phyloP scores from a whole-genome alignment of 2,329 filamentous ascomycete genomes.

The Trichoderma cornu-damae region DNA sequence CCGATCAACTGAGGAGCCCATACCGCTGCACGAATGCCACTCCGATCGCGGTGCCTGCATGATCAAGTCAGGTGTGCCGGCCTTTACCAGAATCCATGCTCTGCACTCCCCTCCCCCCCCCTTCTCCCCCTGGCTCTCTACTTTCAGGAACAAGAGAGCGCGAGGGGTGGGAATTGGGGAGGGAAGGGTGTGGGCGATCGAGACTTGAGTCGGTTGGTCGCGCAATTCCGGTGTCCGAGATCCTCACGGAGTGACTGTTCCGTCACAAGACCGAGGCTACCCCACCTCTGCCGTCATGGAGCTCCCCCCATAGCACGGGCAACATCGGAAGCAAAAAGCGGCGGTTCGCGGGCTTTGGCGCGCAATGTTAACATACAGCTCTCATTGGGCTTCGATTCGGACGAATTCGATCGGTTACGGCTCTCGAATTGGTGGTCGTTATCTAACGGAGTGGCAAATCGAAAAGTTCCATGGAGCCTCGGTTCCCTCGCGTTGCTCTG shows the following conservation, averaged over 20 bases:
- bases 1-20: slow-evolving; percentile 1
- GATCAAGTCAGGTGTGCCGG: slow-evolving; percentile 13
- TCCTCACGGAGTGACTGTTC: neutral
- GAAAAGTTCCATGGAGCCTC: slow-evolving; percentile 9
- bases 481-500: slow-evolving; percentile 5
- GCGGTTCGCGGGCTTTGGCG: neutral
- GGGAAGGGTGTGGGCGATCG: slow-evolving; percentile 6
- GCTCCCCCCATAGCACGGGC: neutral
- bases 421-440: neutral
- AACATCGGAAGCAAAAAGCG: slow-evolving; percentile 1
- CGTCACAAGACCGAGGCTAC: slow-evolving; percentile 12
- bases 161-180: neutral
- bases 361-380: neutral
- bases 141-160: slow-evolving; percentile 1
- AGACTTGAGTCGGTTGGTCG: neutral
- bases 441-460: neutral
- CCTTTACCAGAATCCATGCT: neutral
- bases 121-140: neutral
- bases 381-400: neutral
- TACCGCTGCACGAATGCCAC: neutral
- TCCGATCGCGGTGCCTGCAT: slow-evolving; percentile 17
- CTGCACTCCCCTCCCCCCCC: neutral
- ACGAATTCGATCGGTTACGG: slow-evolving; percentile 1
- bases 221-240: neutral
- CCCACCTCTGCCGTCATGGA: slow-evolving; percentile 3